Conservation (phyloP, 2,329 filamentous ascomycete genomes). For the Xylariaceae sp. region DNA sequence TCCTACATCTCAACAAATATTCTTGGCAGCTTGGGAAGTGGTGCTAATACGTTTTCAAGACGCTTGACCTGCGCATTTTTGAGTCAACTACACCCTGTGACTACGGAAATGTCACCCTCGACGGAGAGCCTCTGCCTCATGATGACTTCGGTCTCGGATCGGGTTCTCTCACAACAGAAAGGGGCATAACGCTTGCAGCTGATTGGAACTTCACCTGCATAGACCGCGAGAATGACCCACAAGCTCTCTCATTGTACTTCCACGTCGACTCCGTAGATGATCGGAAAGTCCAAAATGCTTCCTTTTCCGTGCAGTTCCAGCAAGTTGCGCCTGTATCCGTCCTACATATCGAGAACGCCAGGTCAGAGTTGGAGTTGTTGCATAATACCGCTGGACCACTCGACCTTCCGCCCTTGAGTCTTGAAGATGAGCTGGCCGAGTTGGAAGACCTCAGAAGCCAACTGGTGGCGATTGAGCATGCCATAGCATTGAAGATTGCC, state of each 20-base stretch:
- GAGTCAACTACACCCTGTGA: slow-evolving; percentile 44
- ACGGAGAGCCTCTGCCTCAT: slow-evolving; percentile 40
- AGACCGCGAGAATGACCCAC: slow-evolving; percentile 35
- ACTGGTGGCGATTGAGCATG: slow-evolving; percentile 37
- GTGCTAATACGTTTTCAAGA: slow-evolving; percentile 18
- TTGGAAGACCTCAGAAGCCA: slow-evolving; percentile 41
- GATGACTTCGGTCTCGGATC: slow-evolving; percentile 38
- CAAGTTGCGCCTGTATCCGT: slow-evolving; percentile 42
- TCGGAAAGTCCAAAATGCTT: slow-evolving; percentile 34
- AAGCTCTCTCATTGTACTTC: slow-evolving; percentile 43
- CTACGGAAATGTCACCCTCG: slow-evolving; percentile 42
- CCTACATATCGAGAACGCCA: slow-evolving; percentile 39
- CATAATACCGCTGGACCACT: slow-evolving; percentile 17
- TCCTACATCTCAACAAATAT: neutral
- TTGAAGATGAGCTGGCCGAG: slow-evolving; percentile 42
- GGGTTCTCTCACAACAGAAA: slow-evolving; percentile 37
- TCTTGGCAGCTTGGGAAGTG: neutral
- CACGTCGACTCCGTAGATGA: slow-evolving; percentile 41
- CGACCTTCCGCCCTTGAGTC: slow-evolving; percentile 15
- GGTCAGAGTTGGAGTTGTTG: slow-evolving; percentile 25
- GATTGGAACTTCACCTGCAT: slow-evolving; percentile 46
- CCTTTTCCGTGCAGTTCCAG: slow-evolving; percentile 42
- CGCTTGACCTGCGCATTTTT: slow-evolving; percentile 41
- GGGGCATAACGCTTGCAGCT: slow-evolving; percentile 38
- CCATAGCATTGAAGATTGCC: slow-evolving; percentile 40